phyloP scores from a whole-genome alignment of 163 green algal species.

The Volvox carteri region DNA sequence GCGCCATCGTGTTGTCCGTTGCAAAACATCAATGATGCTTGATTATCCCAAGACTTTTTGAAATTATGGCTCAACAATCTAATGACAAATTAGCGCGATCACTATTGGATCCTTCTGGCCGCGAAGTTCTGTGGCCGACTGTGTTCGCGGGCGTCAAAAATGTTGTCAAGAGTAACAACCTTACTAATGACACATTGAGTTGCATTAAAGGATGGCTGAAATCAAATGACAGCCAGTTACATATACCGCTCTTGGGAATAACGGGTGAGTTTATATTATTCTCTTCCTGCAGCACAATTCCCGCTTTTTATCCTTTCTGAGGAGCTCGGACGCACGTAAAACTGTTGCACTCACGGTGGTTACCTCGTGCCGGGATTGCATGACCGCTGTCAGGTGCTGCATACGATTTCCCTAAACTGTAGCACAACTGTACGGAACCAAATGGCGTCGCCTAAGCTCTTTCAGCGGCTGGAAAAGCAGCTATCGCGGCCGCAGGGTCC shows the following conservation, averaged over 20 bases:
- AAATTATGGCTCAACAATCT: conserved; percentile 16
- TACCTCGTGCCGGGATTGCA: too few species aligned
- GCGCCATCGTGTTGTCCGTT: neutral
- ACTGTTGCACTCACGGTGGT: too few species aligned
- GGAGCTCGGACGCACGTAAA: too few species aligned
- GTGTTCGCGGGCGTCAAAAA: conserved; percentile 51
- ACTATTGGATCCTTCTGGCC: neutral
- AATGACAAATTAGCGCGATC: neutral
- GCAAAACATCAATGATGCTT: neutral
- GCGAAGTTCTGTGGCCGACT: conserved; percentile 15
- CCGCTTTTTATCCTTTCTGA: neutral
- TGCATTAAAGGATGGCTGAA: conserved; percentile 54
- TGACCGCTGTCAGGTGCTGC: conserved; percentile 27
- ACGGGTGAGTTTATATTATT: conserved; percentile 9
- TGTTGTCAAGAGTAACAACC: conserved; percentile 27
- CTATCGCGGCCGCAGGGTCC: conserved; percentile 35
- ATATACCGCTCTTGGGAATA: conserved; percentile 1
- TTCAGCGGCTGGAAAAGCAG: conserved; percentile 43
- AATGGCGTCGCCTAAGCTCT: conserved; percentile 14
- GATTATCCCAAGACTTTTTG: neutral
- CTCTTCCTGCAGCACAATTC: too few species aligned
- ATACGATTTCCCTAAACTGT: conserved; percentile 46
- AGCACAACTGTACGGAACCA: conserved; percentile 42
- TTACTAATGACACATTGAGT: conserved; percentile 30
- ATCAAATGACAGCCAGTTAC: conserved; percentile 25